Percentiles rank a stretch among this genome's conserved stretches.
These are phyloP conservation scores for Alternaria panax DNA, from an alignment of 2,329 filamentous ascomycete genomes.

Conservation along the genomic window DNA sequence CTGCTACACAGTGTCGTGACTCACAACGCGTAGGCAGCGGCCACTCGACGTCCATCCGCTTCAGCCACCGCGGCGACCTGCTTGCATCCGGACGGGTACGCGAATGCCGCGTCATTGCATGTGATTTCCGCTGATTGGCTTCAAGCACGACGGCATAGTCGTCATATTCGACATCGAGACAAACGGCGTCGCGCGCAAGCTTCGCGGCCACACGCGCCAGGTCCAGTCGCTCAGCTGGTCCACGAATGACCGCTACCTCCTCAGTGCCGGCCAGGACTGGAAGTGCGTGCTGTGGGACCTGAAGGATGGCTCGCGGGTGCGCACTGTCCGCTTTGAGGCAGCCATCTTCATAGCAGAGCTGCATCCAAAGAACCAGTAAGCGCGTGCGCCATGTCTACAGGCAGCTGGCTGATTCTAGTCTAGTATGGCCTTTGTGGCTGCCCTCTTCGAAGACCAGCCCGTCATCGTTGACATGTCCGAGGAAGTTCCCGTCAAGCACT, in stretches of 20 bases:
- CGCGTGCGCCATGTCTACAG: not conserved
- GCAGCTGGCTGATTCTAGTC: slow-evolving; percentile 10
- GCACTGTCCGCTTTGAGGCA: slow-evolving; percentile 88
- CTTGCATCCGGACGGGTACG: slow-evolving; percentile 86
- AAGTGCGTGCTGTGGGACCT: slow-evolving; percentile 97
- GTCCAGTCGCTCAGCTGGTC: slow-evolving; percentile 98
- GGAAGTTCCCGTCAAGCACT: slow-evolving; percentile 74
- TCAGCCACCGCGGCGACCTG: slow-evolving; percentile 93
- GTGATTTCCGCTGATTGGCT: slow-evolving; percentile 23
- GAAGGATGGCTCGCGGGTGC: slow-evolving; percentile 72
- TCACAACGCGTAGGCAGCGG: slow-evolving; percentile 60
- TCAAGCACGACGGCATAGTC: slow-evolving; percentile 81
- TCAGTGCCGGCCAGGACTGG: slow-evolving; percentile 95
- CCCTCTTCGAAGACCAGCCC: slow-evolving; percentile 92
- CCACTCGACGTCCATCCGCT: slow-evolving; percentile 74
- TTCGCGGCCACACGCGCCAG: slow-evolving; percentile 90
- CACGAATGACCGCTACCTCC: slow-evolving; percentile 84
- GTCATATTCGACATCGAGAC: slow-evolving; percentile 98
- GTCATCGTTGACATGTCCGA: slow-evolving; percentile 82
- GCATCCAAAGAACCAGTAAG: slow-evolving; percentile 87
- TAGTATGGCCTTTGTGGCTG: slow-evolving; percentile 85
- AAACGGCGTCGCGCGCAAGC: slow-evolving; percentile 92
- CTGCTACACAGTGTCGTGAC: slow-evolving; percentile 54
- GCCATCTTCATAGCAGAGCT: slow-evolving; percentile 96
- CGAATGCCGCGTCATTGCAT: slow-evolving; percentile 20